Base-by-base conservation (phyloP, 2,329 filamentous ascomycete genomes). In the Diaporthe humulicola region DNA sequence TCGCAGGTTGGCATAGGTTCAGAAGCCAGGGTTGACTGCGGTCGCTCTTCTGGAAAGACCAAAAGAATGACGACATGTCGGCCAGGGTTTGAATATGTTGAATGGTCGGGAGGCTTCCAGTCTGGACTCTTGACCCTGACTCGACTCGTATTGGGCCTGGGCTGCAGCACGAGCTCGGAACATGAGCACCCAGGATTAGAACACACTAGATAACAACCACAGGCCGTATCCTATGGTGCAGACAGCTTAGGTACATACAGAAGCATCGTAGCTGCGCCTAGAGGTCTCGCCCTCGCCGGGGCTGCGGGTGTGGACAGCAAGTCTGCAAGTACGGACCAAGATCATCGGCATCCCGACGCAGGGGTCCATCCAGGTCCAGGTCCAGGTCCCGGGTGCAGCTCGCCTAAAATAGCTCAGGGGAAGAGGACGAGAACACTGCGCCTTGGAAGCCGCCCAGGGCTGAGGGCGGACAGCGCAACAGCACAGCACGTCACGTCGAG, bases 381-480 rank as follows among this genome's bases (percentile, higher is more conserved):
- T 64, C 38, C 38, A 30, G 58, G 28, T 17, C 14, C 40, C 28
- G 25, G 36, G 48, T 54, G 64, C 64, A 69, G 64, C 48, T 54
- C 22, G 48, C 64, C 64, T 69, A 69, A 69, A 69, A 69, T 69
- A 69, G 64, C 64, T 69, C 64, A 69, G 64, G 64, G 64, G 64
- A 52, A 36, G 28, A 67, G 22, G 30, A 50, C n/a, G 42, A 67
- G 61, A n/a, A 22, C 48, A 28, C 64, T 69, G 64, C 15, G 64
- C 64, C 64, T 69, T 69, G 64, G 64, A 40, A 69, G 40, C 45
- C 12, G 64, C 8, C 48, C 64, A 40, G 64, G 64, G 64, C 64
- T 67, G 64, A 52, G 64, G 30, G 10, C 60, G 60, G 60, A 42
- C 58, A 61, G 58, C 38, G 58, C 17, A 61, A 38, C 40, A 42